phyloP scores from a whole-genome alignment of 768 basidiomycete species.

The Lactarius sp. region DNA sequence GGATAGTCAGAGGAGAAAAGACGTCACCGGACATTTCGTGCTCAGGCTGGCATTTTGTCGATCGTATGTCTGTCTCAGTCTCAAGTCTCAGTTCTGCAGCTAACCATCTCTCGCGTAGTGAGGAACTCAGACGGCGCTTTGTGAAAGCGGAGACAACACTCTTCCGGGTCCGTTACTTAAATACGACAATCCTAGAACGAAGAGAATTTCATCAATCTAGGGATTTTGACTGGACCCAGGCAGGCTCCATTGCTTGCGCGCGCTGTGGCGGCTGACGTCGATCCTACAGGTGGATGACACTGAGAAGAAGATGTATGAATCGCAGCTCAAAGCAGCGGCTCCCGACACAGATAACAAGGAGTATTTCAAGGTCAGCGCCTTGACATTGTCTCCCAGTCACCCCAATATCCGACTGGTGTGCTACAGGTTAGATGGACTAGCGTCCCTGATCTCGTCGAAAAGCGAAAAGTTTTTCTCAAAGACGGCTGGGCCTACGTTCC shows the following conservation, averaged over 20 bases:
- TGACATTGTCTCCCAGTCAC: background rate
- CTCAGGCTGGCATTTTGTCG: conserved; percentile 92
- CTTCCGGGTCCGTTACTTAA: conserved; percentile 78
- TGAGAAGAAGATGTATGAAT: conserved; percentile 49
- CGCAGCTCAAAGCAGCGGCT: conserved; percentile 49
- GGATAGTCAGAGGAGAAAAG: conserved; percentile 67
- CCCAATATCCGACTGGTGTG: background rate
- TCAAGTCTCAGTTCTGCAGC: background rate
- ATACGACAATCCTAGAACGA: conserved; percentile 52
- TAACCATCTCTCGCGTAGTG: conserved; percentile 42
- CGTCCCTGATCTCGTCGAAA: conserved; percentile 88
- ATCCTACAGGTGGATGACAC: conserved; percentile 46
- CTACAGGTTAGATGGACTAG: conserved; percentile 90
- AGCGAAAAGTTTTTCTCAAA: conserved; percentile 69
- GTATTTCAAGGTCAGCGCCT: conserved; percentile 66
- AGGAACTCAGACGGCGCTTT: conserved; percentile 84
- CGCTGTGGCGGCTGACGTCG: background rate
- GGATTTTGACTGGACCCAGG: conserved; percentile 62
- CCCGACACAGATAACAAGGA: conserved; percentile 38
- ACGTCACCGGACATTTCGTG: conserved; percentile 92
- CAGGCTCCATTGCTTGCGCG: conserved; percentile 31
- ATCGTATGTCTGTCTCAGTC: conserved; percentile 58
- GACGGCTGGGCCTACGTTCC: conserved; percentile 90
- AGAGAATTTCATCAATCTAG: conserved; percentile 58
- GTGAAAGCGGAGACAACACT: conserved; percentile 83